Percentiles rank a stretch among this genome's conserved stretches.
Conservation (phyloP, 257 asterid species). For the Ehretia macrophylla region DNA sequence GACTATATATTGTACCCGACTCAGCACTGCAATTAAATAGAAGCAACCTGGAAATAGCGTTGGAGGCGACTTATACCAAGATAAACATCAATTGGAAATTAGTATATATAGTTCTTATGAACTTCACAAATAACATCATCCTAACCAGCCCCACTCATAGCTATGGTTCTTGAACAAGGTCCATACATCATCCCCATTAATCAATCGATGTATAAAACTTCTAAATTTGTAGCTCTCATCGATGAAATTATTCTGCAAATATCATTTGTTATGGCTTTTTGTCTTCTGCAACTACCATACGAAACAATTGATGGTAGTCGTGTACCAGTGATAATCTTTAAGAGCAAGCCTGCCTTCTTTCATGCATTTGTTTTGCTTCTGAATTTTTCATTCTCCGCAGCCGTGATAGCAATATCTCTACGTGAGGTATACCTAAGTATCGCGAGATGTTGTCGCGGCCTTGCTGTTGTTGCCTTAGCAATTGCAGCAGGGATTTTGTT, state of each 20-base stretch:
- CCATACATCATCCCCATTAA: no score
- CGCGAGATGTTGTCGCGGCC: not conserved
- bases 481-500: slow-evolving; percentile 1
- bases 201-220: no score
- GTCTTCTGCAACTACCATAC: slow-evolving; percentile 3
- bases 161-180: no score
- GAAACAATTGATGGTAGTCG: slow-evolving; percentile 1
- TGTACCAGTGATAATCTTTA: slow-evolving; percentile 8
- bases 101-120: no score
- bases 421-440: not conserved
- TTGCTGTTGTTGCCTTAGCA: not conserved
- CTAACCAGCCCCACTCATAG: no score
- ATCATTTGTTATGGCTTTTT: not conserved
- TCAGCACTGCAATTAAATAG: no score
- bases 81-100: no score
- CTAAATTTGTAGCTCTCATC: no score
- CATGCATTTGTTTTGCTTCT: slow-evolving; percentile 7
- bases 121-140: no score
- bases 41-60: no score
- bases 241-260: not conserved
- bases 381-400: slow-evolving; percentile 3
- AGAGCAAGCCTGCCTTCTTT: slow-evolving; percentile 1
- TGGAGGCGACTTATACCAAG: no score
- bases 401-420: not conserved
- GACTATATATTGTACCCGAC: no score